phyloP scores from a whole-genome alignment of 2,329 filamentous ascomycete genomes.

The Paecilomyces dactylethromorphus region DNA sequence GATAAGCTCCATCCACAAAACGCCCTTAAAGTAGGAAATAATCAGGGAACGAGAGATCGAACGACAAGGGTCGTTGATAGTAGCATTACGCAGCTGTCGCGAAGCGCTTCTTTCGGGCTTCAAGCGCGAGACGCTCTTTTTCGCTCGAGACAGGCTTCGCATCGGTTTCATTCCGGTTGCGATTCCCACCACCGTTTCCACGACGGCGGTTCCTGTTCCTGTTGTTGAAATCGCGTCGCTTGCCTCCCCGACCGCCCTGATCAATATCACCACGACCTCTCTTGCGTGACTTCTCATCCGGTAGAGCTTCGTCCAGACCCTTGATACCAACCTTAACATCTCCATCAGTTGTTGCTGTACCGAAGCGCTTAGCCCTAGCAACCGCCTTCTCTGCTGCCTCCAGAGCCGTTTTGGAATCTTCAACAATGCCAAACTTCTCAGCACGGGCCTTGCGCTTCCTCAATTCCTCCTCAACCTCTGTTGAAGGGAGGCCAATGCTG shows the following conservation, averaged over 20 bases:
- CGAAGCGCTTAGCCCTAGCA: slow-evolving; percentile 43
- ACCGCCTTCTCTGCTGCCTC: slow-evolving; percentile 39
- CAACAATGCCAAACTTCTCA: slow-evolving; percentile 42
- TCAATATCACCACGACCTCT: slow-evolving; percentile 29
- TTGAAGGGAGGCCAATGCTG: slow-evolving; percentile 35
- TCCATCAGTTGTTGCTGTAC: slow-evolving; percentile 20
- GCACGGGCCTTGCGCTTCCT: slow-evolving; percentile 44
- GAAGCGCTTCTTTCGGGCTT: slow-evolving; percentile 44
- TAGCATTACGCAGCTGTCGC: slow-evolving; percentile 21
- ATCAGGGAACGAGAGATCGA: not conserved
- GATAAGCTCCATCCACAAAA: not conserved
- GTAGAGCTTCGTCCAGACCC: slow-evolving; percentile 40
- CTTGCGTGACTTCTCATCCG: slow-evolving; percentile 35
- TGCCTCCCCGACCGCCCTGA: slow-evolving; percentile 34
- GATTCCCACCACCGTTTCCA: slow-evolving; percentile 13
- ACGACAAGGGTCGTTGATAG: not conserved
- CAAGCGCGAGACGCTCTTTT: slow-evolving; percentile 37
- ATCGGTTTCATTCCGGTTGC: slow-evolving; percentile 14
- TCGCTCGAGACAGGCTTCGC: slow-evolving; percentile 24
- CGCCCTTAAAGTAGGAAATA: not conserved
- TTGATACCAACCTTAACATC: slow-evolving; percentile 23
- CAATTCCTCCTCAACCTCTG: slow-evolving; percentile 40
- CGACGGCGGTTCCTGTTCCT: slow-evolving; percentile 22
- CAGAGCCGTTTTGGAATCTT: slow-evolving; percentile 30
- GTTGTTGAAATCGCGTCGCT: slow-evolving; percentile 31